Conservation (phyloP, 176 grass and related monocot genomes). For the Alloteropsis semialata region DNA sequence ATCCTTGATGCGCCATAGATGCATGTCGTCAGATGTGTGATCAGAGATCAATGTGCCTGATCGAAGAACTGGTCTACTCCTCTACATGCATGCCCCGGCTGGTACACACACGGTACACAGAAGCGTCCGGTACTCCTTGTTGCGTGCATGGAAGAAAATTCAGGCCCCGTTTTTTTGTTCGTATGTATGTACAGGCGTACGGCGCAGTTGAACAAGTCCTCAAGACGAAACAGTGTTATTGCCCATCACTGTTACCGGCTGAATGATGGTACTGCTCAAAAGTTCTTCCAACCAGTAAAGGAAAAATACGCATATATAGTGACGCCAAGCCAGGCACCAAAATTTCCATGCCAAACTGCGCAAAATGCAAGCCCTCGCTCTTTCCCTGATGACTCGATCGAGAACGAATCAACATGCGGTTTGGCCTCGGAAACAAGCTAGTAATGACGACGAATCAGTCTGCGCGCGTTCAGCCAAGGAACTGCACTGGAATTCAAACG, state of each 20-base stretch:
- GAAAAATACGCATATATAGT: not conserved
- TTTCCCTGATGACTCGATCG: not conserved
- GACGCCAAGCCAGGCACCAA: not conserved
- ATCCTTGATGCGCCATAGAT: not conserved
- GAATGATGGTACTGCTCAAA: not conserved
- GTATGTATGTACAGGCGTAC: not conserved
- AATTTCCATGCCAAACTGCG: constrained; percentile 17
- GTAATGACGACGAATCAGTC: not conserved
- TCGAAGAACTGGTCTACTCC: not conserved
- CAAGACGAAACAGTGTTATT: not conserved
- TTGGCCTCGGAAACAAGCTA: not conserved
- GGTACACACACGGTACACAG: not conserved
- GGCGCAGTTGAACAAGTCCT: constrained; percentile 15
- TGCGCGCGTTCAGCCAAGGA: not conserved
- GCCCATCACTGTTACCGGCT: not conserved
- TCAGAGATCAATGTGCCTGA: not conserved
- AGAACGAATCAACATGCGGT: not conserved
- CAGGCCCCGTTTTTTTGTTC: not conserved
- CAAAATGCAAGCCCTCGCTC: not conserved
- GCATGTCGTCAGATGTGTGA: not conserved
- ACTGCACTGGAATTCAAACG: not conserved
- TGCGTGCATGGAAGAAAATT: not conserved
- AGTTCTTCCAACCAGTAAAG: not conserved
- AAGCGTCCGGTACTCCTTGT: not conserved
- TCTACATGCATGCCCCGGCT: not conserved